Evolutionary conservation across 2,329 filamentous ascomycete genomes (phyloP).

Genomic region (Talaromyces sp.): DNA sequence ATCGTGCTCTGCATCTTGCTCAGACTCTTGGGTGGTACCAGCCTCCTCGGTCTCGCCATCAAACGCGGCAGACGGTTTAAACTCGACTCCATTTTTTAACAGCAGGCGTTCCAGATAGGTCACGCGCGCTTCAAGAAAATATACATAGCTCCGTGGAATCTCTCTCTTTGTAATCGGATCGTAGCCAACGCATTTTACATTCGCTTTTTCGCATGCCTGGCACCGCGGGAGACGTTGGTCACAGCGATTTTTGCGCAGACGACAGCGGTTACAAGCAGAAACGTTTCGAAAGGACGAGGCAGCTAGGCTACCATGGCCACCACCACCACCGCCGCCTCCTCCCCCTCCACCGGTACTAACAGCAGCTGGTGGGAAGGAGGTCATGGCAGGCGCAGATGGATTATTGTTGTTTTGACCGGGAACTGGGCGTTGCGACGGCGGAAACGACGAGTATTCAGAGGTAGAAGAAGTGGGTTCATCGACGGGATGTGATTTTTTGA

Average conservation of each 20-base stretch:
- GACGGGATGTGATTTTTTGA: conserved; percentile 31
- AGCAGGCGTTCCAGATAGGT: conserved; percentile 76
- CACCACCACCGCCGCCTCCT: conserved; percentile 10
- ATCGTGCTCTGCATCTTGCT: conserved; percentile 5
- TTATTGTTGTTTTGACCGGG: not conserved
- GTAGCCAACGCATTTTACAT: conserved; percentile 86
- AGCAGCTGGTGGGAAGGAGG: conserved; percentile 15
- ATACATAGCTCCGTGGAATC: conserved; percentile 89
- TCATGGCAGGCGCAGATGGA: conserved; percentile 7
- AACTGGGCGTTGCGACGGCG: conserved; percentile 5
- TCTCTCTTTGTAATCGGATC: conserved; percentile 95
- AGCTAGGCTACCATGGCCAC: conserved; percentile 18
- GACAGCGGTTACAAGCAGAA: conserved; percentile 88
- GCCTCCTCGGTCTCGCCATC: conserved; percentile 33
- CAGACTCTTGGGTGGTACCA: conserved; percentile 25
- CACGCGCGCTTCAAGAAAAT: conserved; percentile 84
- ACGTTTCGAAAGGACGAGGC: conserved; percentile 69
- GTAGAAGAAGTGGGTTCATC: conserved; percentile 21
- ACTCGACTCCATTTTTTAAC: conserved; percentile 61
- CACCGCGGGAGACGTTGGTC: conserved; percentile 90
- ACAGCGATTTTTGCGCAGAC: conserved; percentile 87
- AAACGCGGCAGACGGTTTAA: conserved; percentile 64
- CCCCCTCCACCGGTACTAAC: conserved; percentile 9
- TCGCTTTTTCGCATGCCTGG: conserved; percentile 87
- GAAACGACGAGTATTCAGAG: conserved; percentile 16